phyloP scores from a whole-genome alignment of 495 filamentous ascomycete species.

The Usnea hakonensis region DNA sequence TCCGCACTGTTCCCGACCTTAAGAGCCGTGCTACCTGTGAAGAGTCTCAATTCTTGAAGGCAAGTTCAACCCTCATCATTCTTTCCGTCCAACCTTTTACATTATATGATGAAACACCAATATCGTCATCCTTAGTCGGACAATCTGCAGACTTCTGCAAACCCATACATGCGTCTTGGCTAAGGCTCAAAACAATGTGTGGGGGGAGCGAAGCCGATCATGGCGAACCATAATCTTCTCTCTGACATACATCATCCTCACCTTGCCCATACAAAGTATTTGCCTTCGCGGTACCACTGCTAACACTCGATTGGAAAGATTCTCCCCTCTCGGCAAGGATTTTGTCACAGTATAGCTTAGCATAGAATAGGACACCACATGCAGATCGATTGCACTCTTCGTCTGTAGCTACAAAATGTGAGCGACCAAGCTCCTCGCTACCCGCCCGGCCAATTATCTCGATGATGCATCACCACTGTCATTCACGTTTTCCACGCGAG shows the following conservation, averaged over 20 bases:
- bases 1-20: not conserved
- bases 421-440: not conserved
- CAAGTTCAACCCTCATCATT: not conserved
- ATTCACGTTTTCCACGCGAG: constrained; percentile 1
- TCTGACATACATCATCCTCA: constrained; percentile 20
- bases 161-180: constrained; percentile 11
- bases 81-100: not conserved
- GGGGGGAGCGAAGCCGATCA: constrained; percentile 16
- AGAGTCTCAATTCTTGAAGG: not conserved
- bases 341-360: not conserved
- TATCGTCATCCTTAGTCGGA: constrained; percentile 36
- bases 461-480: not conserved
- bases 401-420: not conserved
- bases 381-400: not conserved
- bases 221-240: constrained; percentile 33
- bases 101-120: constrained; percentile 27
- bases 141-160: constrained; percentile 12
- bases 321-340: not conserved
- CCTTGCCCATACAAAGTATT: not conserved
- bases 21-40: too few species aligned
- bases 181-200: constrained; percentile 13
- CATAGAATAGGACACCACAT: not conserved
- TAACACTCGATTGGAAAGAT: not conserved
- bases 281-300: not conserved
- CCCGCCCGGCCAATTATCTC: not conserved